Evolutionary conservation across 1,284 basidiomycete genomes (phyloP), one percentile per base, ranked within the genome.

Genomic region (Leccinum angustisporum): DNA sequence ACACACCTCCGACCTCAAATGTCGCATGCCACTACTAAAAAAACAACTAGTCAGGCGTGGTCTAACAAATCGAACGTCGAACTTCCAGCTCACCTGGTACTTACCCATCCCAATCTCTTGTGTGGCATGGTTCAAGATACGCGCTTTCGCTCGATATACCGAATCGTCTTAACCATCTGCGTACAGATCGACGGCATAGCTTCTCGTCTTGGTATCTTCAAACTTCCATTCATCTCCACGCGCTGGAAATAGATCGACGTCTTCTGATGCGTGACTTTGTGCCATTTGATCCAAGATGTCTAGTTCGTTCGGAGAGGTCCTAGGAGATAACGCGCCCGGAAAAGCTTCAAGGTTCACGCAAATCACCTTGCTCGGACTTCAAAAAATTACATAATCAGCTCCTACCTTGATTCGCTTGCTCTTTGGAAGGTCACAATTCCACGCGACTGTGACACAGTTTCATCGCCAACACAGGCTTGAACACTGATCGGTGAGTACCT

Each of bases 401-500:
- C 27, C 3, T 27, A 27, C 27, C 27, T 27, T 27, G 27, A 27
- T 27, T 27, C 27, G 27, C 27, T 27, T 27, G 27, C 27, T 27
- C 27, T 27, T 27, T 27, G 27, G 27, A 27, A 27, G 27, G 27
- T 27, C 27, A 27, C 27, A 27, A 27, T 27, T 27, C 27, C 27
- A 27, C 27, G 27, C 27, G 27, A 27, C 27, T 27, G 27, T 27
- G 27, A 27, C 27, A 27, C 4, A 27, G 27, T 27, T 27, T 27
- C 27, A 27, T 97, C 65, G 94, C 97, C 3, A 97, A 99, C 74
- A 99, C 97, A 0, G 97, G 97, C 27, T 77, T 99, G 67, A 97
- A 96, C 76, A 91, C 88, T 51, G 94, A 27, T 27, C 27, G 27
- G 27, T 27, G 27, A 27, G 27, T 27, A 27, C 27, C 27, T 27